Conservation (phyloP, 2,329 filamentous ascomycete genomes). For the Scedosporium aurantiacum region DNA sequence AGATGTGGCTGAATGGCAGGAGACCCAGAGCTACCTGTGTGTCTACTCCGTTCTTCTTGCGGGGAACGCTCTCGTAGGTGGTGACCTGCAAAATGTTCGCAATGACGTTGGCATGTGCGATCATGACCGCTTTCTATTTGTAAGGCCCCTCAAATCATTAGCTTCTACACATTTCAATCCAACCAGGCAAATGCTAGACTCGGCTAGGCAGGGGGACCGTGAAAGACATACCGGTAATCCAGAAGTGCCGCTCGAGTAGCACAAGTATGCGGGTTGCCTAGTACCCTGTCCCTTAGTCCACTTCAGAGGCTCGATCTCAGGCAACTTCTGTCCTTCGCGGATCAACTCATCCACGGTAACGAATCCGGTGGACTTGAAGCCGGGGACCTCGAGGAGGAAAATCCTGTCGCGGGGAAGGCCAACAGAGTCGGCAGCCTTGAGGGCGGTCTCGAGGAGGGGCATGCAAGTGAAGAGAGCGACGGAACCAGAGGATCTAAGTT, state of each 20-base stretch:
- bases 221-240: slow-evolving; percentile 52
- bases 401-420: slow-evolving; percentile 54
- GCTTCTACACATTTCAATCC: neutral
- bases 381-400: slow-evolving; percentile 59
- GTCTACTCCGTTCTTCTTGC: slow-evolving; percentile 23
- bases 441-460: slow-evolving; percentile 51
- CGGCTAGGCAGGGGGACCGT: neutral
- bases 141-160: neutral
- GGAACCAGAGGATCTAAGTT: slow-evolving; percentile 57
- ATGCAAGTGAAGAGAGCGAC: slow-evolving; percentile 62
- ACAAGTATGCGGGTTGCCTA: slow-evolving; percentile 62
- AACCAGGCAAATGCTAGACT: neutral
- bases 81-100: slow-evolving; percentile 58
- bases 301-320: slow-evolving; percentile 40
- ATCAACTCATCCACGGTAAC: slow-evolving; percentile 59
- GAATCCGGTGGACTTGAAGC: slow-evolving; percentile 40
- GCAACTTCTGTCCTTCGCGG: slow-evolving; percentile 43
- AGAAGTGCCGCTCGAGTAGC: slow-evolving; percentile 71
- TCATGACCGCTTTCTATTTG: slow-evolving; percentile 68
- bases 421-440: slow-evolving; percentile 51
- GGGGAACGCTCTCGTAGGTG: slow-evolving; percentile 28
- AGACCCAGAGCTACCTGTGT: slow-evolving; percentile 49
- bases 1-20: slow-evolving; percentile 76
- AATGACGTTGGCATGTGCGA: slow-evolving; percentile 69
- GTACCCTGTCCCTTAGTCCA: slow-evolving; percentile 56